Evolutionary conservation across 176 grass and related monocot species (phyloP), one percentile per base, ranked within the genome.

Genomic region (Oryza australiensis): DNA sequence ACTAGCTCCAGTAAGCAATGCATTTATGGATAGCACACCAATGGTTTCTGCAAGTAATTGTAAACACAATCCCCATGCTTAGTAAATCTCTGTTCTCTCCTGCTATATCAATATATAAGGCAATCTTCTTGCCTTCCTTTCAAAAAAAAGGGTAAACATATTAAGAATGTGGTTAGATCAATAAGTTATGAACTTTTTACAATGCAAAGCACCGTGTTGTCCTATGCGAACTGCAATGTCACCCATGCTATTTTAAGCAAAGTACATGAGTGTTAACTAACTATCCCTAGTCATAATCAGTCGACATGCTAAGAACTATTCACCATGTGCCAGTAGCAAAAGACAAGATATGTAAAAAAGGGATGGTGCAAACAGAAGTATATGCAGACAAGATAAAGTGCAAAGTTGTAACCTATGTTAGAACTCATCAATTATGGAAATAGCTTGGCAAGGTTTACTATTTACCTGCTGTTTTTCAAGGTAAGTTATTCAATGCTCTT

Each of bases 401-500:
- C 12, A 7, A 20, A 71, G 0, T 26, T 71, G 10, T 3, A 70
- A 70, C n/a, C 68, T 69, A 69, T 1, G 67, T 2, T 14, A 33
- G 8, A 20, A 13, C 11, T 69, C 34, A 69, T 69, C 9, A 16
- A 3, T 67, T 27, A 32, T 16, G 14, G 28, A 66, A 14, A 20
- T 66, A 69, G 65, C n/a, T 51, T 75, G 63, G 53, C 23, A 64
- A 75, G 9, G 49, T 14, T 74, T 74, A 57, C 9, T 55, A 37
- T 74, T 2, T 66, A 73, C 22, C 59, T 82, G 18, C 0, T 18
- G 15, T 0, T 49, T 49, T 49, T 49, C 18, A 49, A 49, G 46
- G 5, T 5, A 14, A 16, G 46, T 18, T 18, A 15, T 49, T 49
- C 4, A 49, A 14, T 43, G 42, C 42, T 43, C 42, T 3, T 38